These are phyloP conservation scores for Arthrinium puccinioides DNA, from an alignment of 2,329 filamentous ascomycete genomes.

Conservation along the genomic window DNA sequence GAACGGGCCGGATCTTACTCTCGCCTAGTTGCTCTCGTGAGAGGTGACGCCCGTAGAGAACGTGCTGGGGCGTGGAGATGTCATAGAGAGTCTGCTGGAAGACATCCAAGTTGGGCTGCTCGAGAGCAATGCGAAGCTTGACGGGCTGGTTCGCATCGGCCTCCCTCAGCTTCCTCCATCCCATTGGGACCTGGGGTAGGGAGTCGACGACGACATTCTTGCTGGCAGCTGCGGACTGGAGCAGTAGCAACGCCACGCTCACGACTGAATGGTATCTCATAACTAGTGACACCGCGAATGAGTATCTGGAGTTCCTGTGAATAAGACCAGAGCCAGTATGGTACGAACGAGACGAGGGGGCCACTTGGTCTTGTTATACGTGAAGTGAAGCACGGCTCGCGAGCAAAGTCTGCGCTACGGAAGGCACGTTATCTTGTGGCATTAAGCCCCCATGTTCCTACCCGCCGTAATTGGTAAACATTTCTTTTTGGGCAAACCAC, in stretches of 20 bases:
- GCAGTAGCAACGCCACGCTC: slow-evolving; percentile 2
- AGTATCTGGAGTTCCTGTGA: too few species aligned
- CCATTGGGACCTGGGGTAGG: slow-evolving; percentile 25
- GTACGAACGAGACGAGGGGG: too few species aligned
- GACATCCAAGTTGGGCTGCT: slow-evolving; percentile 36
- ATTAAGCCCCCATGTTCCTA: too few species aligned
- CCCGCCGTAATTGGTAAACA: too few species aligned
- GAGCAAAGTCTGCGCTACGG: too few species aligned
- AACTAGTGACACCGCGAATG: too few species aligned
- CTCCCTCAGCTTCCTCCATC: slow-evolving; percentile 27
- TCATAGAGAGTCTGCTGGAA: slow-evolving; percentile 54
- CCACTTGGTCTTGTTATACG: too few species aligned
- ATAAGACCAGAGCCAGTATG: too few species aligned
- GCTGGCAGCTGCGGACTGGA: slow-evolving; percentile 11
- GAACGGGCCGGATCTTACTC: slow-evolving; percentile 28
- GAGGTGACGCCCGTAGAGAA: slow-evolving; percentile 54
- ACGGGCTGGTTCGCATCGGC: slow-evolving; percentile 31
- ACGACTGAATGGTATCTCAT: neutral
- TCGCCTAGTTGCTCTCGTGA: slow-evolving; percentile 46
- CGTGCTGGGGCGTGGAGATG: slow-evolving; percentile 52
- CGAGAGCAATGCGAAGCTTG: slow-evolving; percentile 40
- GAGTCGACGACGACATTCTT: slow-evolving; percentile 27
- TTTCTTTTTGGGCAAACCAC: too few species aligned
- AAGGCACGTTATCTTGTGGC: too few species aligned
- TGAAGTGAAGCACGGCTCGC: too few species aligned